These are phyloP conservation scores for Sclerotinia borealis DNA, from an alignment of 2,329 filamentous ascomycete genomes.

Conservation along the genomic window DNA sequence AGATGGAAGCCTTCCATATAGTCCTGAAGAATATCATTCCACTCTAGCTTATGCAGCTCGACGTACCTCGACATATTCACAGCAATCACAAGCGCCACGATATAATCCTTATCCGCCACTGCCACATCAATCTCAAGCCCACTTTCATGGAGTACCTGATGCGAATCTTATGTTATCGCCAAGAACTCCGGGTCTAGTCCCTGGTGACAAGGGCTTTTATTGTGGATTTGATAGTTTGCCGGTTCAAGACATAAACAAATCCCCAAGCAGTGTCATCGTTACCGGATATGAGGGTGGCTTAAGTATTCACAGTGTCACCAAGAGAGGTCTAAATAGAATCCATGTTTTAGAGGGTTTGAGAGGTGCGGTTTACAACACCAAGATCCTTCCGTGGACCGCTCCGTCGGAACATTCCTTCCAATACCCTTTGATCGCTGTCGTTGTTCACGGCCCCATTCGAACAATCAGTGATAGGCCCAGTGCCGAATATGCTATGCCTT, in stretches of 20 bases:
- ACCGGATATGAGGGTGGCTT: slow-evolving; percentile 76
- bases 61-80: slow-evolving; percentile 48
- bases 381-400: slow-evolving; percentile 67
- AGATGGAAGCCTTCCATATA: slow-evolving; percentile 23
- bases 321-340: slow-evolving; percentile 63
- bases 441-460: slow-evolving; percentile 70
- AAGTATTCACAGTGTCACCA: slow-evolving; percentile 68
- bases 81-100: slow-evolving; percentile 35
- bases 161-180: slow-evolving; percentile 54
- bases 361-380: slow-evolving; percentile 75
- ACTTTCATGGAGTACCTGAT: slow-evolving; percentile 71
- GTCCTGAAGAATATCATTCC: slow-evolving; percentile 45
- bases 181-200: slow-evolving; percentile 48
- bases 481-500: slow-evolving; percentile 18
- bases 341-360: slow-evolving; percentile 69
- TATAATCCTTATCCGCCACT: slow-evolving; percentile 55
- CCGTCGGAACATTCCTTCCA: slow-evolving; percentile 47
- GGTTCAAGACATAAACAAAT: slow-evolving; percentile 28
- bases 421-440: slow-evolving; percentile 71
- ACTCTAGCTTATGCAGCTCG: slow-evolving; percentile 37
- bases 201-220: slow-evolving; percentile 66
- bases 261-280: slow-evolving; percentile 59
- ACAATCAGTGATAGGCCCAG: slow-evolving; percentile 20
- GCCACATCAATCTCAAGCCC: slow-evolving; percentile 68
- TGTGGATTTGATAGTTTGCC: slow-evolving; percentile 73